Evolutionary conservation across 2,329 filamentous ascomycete species (phyloP), one percentile per base, ranked within the genome.

Genomic region (Balansia obtecta): DNA sequence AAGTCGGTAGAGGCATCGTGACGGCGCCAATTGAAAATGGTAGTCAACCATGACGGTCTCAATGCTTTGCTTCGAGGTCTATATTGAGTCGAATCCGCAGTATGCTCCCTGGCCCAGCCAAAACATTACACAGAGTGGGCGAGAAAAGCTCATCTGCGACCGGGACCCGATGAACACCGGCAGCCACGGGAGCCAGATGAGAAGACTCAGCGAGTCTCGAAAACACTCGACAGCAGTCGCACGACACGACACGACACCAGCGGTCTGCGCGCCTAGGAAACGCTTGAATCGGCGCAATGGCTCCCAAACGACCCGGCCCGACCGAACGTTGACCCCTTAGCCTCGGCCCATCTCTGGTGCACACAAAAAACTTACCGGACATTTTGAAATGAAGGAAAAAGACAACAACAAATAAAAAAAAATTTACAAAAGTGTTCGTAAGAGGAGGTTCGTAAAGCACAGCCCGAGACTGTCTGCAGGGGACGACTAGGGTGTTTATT

Each of bases 341-440:
- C 18, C 37, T 32, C 6, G n/a, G 13, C 33, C 33, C 38, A 41
- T 53, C 48, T 32, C 22, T 33, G 41, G 47, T 40, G 46, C 32
- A 40, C 16, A 37, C 3, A 37, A 30, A 8, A 18, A 49, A 71
- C 69, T 71, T 68, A 71, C 69, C 68, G 60, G 69, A 68, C 69
- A 71, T 71, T 67, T 62, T 71, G 65, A 57, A 57, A 50, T 38
- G 44, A 53, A 45, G 27, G 20, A 47, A 42, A 41, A 52, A 20
- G 49, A 39, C n/a, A n/a, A n/a, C n/a, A n/a, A n/a, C n/a, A n/a
- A n/a, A n/a, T n/a, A n/a, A 32, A 49, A 50, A 52, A 52, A 54
- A 47, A 48, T 27, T 11, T 45, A 40, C 37, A 34, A 22, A 46
- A 51, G 44, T 44, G 45, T 53, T 47, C 50, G 48, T 52, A 30